These are phyloP conservation scores for Cinchona pubescens DNA, from an alignment of 257 asterid genomes.

Conservation along the genomic window DNA sequence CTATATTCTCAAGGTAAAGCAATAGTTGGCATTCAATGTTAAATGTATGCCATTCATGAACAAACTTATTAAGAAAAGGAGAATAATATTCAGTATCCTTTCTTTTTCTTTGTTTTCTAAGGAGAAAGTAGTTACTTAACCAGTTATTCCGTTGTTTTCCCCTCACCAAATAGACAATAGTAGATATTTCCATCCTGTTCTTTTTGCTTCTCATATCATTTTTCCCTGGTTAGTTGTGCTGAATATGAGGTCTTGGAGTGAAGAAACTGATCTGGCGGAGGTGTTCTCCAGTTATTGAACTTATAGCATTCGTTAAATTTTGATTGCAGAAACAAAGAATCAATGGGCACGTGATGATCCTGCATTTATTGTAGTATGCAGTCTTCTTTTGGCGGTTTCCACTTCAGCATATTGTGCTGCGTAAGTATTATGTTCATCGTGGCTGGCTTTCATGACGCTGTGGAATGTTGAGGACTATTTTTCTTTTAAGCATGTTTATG, in stretches of 20 bases:
- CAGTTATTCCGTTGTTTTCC: background rate
- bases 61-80: background rate
- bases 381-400: constrained; percentile 75
- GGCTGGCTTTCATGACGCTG: constrained; percentile 7
- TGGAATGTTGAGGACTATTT: background rate
- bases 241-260: no score
- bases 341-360: constrained; percentile 99
- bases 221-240: no score
- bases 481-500: background rate
- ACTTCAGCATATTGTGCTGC: constrained; percentile 90
- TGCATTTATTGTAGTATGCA: constrained; percentile 88
- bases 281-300: constrained; percentile 4
- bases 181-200: no score
- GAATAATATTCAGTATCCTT: background rate
- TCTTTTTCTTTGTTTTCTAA: background rate
- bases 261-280: no score
- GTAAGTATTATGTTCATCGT: constrained; percentile 45
- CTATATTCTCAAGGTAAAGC: background rate
- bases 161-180: background rate
- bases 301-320: constrained; percentile 13
- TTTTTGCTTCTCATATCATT: background rate
- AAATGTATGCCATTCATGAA: background rate
- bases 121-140: background rate
- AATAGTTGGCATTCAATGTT: background rate
- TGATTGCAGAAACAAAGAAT: constrained; percentile 86